These are phyloP conservation scores for Chionographis japonica DNA, from an alignment of 106 monocot genomes.

Conservation along the genomic window DNA sequence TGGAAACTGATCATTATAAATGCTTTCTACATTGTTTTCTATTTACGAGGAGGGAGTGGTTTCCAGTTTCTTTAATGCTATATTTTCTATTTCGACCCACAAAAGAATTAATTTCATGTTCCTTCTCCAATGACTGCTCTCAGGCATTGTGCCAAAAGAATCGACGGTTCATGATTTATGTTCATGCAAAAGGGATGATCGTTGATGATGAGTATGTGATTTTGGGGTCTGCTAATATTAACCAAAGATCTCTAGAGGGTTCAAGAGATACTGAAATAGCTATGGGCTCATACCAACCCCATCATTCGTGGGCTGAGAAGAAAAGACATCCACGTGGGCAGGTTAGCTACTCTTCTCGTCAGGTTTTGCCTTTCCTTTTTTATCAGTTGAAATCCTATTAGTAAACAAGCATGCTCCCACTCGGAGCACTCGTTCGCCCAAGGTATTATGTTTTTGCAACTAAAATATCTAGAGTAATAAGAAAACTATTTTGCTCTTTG, in stretches of 20 bases:
- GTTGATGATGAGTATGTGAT: constrained; percentile 89
- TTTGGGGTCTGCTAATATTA: constrained; percentile 84
- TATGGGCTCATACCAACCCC: constrained; percentile 80
- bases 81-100: no score
- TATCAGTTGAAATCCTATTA: background rate
- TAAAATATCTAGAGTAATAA: no score
- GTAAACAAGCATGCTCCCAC: no score
- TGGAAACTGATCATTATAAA: no score
- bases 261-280: constrained; percentile 84
- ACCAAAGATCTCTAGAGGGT: constrained; percentile 75
- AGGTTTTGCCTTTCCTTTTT: background rate
- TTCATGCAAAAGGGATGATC: constrained; percentile 88
- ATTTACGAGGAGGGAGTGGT: no score
- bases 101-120: background rate
- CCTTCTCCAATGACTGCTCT: background rate
- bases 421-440: no score
- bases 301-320: constrained; percentile 48
- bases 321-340: constrained; percentile 60
- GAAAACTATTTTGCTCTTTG: no score
- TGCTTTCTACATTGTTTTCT: no score
- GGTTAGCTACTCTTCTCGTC: constrained; percentile 24
- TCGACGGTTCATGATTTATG: constrained; percentile 88
- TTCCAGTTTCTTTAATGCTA: no score
- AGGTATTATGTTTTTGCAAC: no score
- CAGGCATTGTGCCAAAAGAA: constrained; percentile 40